These are phyloP conservation scores for Solanum dulcamara DNA, from an alignment of 257 asterid genomes.

Conservation along the genomic window DNA sequence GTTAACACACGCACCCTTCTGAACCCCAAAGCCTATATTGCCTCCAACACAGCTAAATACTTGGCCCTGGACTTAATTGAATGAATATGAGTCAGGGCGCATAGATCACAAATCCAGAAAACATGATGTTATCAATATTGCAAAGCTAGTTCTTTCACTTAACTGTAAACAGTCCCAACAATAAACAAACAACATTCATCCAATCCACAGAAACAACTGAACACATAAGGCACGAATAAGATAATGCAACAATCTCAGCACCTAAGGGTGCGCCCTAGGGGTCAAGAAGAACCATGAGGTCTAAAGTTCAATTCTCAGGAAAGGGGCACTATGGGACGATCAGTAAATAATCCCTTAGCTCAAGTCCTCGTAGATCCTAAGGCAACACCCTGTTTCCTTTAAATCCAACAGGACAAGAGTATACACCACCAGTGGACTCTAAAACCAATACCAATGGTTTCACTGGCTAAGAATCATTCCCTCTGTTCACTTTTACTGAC, in stretches of 20 bases:
- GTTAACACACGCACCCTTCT: not conserved
- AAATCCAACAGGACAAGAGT: too few species aligned
- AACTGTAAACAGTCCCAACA: not conserved
- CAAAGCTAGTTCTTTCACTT: not conserved
- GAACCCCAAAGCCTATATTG: not conserved
- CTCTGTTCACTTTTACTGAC: too few species aligned
- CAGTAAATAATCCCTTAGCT: too few species aligned
- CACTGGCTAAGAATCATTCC: too few species aligned
- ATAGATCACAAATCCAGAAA: not conserved
- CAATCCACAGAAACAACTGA: not conserved
- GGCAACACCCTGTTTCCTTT: too few species aligned
- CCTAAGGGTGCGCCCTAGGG: conserved; percentile 6
- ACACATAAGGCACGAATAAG: not conserved
- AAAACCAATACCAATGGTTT: too few species aligned
- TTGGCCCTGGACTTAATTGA: not conserved
- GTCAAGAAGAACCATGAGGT: not conserved
- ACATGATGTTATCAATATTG: not conserved
- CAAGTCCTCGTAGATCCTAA: too few species aligned
- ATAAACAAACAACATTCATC: not conserved
- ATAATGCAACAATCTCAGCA: conserved; percentile 1
- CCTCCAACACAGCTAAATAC: not conserved
- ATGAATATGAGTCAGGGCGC: not conserved
- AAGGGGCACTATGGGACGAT: too few species aligned
- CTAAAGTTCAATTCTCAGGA: not conserved
- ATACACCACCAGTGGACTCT: too few species aligned